A percentile compares a stretch with the other conserved stretches of the same genome.
Conservation (phyloP, 2,329 filamentous ascomycete genomes). For the Talaromyces islandicus region DNA sequence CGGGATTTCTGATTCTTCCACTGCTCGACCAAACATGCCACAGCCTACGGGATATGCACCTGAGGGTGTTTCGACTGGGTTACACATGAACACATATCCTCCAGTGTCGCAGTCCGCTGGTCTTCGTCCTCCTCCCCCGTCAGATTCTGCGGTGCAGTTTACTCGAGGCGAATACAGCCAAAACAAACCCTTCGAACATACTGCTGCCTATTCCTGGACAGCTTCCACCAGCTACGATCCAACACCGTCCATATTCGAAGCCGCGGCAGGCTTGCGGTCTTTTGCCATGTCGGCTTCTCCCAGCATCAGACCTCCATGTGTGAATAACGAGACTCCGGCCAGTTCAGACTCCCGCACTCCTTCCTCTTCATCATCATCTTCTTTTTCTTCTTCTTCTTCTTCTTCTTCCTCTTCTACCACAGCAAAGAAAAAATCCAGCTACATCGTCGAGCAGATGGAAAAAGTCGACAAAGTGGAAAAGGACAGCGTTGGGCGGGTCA, state of each 20-base stretch:
- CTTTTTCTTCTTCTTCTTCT: neutral
- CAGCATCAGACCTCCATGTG: neutral
- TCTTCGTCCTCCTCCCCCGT: too few species aligned
- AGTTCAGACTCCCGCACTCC: neutral
- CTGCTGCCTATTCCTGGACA: neutral
- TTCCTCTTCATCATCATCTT: neutral
- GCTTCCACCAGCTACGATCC: neutral
- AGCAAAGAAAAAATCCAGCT: neutral
- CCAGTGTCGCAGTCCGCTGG: neutral
- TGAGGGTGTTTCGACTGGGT: neutral
- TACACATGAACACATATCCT: neutral
- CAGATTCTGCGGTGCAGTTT: too few species aligned
- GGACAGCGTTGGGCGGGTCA: neutral
- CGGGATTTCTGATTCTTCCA: neutral
- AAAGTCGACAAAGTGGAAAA: neutral
- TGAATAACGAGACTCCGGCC: neutral
- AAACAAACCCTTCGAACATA: neutral
- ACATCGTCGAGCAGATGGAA: neutral
- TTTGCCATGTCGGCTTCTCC: neutral
- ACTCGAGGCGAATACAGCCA: neutral
- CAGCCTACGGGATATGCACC: neutral
- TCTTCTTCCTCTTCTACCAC: neutral
- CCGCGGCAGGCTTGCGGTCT: neutral
- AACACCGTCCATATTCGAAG: neutral
- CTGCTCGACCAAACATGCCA: neutral